Conservation (phyloP, 2,329 filamentous ascomycete genomes). For the Thielaviopsis ethacetica region DNA sequence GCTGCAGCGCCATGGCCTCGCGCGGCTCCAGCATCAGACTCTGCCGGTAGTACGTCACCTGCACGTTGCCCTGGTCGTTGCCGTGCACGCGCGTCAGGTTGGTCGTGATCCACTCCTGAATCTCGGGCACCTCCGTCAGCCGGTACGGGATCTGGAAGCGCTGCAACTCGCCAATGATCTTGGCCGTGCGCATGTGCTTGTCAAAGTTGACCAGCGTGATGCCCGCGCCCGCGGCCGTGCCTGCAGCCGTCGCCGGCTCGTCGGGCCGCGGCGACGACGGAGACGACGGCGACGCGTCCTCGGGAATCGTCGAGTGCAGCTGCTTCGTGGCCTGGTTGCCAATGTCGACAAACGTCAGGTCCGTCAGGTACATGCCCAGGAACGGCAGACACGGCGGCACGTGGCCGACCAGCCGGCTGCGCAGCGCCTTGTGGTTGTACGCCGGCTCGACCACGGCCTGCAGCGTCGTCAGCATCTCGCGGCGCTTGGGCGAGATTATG, state of each 20-base stretch:
- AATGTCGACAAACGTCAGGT: conserved; percentile 88
- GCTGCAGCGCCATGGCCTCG: conserved; percentile 27
- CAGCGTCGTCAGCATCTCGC: conserved; percentile 59
- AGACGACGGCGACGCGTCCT: conserved; percentile 37
- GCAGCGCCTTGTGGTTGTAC: conserved; percentile 78
- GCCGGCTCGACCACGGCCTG: conserved; percentile 77
- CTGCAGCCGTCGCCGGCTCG: too few species aligned
- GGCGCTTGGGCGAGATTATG: conserved; percentile 65
- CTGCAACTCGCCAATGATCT: conserved; percentile 89
- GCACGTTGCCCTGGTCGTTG: conserved; percentile 36
- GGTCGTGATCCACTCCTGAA: conserved; percentile 82
- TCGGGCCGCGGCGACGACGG: conserved; percentile 28
- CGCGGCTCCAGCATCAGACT: conserved; percentile 71
- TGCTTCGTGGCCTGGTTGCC: conserved; percentile 78
- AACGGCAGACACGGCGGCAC: conserved; percentile 89
- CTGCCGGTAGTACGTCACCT: conserved; percentile 57
- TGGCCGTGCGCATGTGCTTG: conserved; percentile 86
- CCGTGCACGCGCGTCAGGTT: conserved; percentile 65
- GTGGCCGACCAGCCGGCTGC: conserved; percentile 67
- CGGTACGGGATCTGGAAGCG: conserved; percentile 90
- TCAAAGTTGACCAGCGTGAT: conserved; percentile 91
- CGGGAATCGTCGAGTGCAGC: conserved; percentile 29
- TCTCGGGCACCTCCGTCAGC: conserved; percentile 64
- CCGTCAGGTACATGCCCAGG: conserved; percentile 88
- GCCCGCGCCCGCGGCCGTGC: conserved; percentile 45